Percentiles rank a stretch among this genome's conserved stretches.
phyloP scores from a whole-genome alignment of 1,139 yeast genomes.

The Hansenula sp. region DNA sequence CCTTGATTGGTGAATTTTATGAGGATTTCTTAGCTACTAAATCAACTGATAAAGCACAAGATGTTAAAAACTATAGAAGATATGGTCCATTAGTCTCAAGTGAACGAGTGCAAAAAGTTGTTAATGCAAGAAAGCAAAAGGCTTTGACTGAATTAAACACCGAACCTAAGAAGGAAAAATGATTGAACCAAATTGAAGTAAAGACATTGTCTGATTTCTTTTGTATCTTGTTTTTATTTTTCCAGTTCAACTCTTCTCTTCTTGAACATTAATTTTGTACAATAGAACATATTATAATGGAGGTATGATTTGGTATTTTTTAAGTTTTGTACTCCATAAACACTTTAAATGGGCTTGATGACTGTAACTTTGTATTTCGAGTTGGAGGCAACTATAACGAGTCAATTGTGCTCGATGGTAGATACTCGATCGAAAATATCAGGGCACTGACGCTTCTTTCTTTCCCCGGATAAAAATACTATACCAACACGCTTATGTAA shows the following conservation, averaged over 20 bases:
- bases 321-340: too few relatives aligned
- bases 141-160: neutral
- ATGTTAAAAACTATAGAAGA: slow-evolving; percentile 46
- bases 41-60: slow-evolving; percentile 29
- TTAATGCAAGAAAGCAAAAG: slow-evolving; percentile 26
- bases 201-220: neutral
- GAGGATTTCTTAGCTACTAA: slow-evolving; percentile 28
- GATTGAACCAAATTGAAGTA: slow-evolving; percentile 3
- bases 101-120: slow-evolving; percentile 36
- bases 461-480: too few relatives aligned
- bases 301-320: too few relatives aligned
- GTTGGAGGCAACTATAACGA: too few relatives aligned
- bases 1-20: slow-evolving; percentile 45
- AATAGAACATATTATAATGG: too few relatives aligned
- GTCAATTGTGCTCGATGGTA: too few relatives aligned
- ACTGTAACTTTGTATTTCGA: too few relatives aligned
- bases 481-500: too few relatives aligned
- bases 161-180: slow-evolving; percentile 9
- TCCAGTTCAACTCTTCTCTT: too few relatives aligned
- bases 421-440: too few relatives aligned
- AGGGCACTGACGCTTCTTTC: too few relatives aligned
- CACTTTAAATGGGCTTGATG: too few relatives aligned
- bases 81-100: slow-evolving; percentile 54
- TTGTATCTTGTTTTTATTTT: neutral
- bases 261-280: neutral